Conservation (phyloP, 2,329 filamentous ascomycete genomes). For the Xylaria arbuscula region DNA sequence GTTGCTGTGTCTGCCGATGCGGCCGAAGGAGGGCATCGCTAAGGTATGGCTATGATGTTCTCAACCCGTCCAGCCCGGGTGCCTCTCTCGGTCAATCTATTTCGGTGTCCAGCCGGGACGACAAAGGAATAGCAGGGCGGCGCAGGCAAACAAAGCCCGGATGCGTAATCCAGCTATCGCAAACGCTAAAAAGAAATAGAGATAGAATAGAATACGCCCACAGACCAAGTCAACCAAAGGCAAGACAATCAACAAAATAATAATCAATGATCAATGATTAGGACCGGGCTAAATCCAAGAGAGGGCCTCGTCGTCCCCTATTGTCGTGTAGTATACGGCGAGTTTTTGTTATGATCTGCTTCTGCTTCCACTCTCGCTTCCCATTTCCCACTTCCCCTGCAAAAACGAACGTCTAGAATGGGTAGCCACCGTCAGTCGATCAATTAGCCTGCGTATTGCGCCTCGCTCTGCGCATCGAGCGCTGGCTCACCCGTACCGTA, state of each 20-base stretch:
- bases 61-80: conserved; percentile 20
- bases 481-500: conserved; percentile 18
- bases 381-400: conserved; percentile 17
- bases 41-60: conserved; percentile 32
- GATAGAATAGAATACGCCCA: background rate
- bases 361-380: background rate
- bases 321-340: conserved; percentile 5
- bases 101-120: conserved; percentile 29
- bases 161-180: conserved; percentile 30
- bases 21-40: conserved; percentile 65
- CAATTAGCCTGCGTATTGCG: conserved; percentile 1
- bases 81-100: conserved; percentile 28
- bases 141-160: conserved; percentile 35
- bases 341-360: conserved; percentile 10
- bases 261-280: background rate
- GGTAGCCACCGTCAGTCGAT: conserved; percentile 11
- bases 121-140: conserved; percentile 29
- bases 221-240: conserved; percentile 1
- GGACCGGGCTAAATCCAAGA: conserved; percentile 22
- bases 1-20: conserved; percentile 62
- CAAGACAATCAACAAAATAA: conserved; percentile 11
- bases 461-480: conserved; percentile 6
- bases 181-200: conserved; percentile 5
- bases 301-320: conserved; percentile 23
- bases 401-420: conserved; percentile 10